Evolutionary conservation across 768 basidiomycete genomes (phyloP).

Genomic region (Cyathus striatus): DNA sequence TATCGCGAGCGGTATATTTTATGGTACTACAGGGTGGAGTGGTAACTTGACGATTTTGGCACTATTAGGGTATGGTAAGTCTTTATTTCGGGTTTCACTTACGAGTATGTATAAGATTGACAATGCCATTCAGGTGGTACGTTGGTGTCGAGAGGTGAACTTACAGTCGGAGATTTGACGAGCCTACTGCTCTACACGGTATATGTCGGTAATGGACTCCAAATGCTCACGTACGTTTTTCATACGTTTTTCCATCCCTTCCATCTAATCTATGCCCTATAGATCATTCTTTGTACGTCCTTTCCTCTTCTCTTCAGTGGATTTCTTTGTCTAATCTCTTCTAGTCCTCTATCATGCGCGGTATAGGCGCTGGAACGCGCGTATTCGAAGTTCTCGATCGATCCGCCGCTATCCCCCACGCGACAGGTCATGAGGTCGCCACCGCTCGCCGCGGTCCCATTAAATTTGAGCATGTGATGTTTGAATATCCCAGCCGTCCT

Average conservation of each 20-base stretch:
- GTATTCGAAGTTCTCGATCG: conserved; percentile 94
- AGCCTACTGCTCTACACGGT: conserved; percentile 88
- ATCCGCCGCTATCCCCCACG: conserved; percentile 64
- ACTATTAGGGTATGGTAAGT: conserved; percentile 83
- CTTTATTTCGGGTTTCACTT: background rate
- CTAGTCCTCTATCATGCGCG: conserved; percentile 93
- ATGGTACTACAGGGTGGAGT: conserved; percentile 87
- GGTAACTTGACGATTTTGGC: conserved; percentile 90
- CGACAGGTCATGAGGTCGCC: conserved; percentile 52
- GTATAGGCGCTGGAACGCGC: conserved; percentile 86
- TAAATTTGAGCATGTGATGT: conserved; percentile 77
- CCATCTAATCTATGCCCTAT: conserved; percentile 4
- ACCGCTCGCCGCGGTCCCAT: conserved; percentile 60
- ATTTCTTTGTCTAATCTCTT: conserved; percentile 7
- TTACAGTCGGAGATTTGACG: conserved; percentile 89
- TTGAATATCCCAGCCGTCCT: conserved; percentile 86
- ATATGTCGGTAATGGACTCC: conserved; percentile 78
- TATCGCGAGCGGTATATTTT: conserved; percentile 88
- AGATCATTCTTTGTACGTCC: conserved; percentile 47
- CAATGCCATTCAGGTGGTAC: conserved; percentile 65
- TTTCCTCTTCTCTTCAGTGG: conserved; percentile 28
- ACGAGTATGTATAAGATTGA: background rate
- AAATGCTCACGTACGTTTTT: conserved; percentile 65
- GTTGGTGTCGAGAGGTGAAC: conserved; percentile 81
- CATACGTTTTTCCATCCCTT: conserved; percentile 1